A percentile compares a stretch with the other conserved stretches of the same genome.
phyloP scores from a whole-genome alignment of 176 grass and related monocot species.

The Ensete ventricosum region DNA sequence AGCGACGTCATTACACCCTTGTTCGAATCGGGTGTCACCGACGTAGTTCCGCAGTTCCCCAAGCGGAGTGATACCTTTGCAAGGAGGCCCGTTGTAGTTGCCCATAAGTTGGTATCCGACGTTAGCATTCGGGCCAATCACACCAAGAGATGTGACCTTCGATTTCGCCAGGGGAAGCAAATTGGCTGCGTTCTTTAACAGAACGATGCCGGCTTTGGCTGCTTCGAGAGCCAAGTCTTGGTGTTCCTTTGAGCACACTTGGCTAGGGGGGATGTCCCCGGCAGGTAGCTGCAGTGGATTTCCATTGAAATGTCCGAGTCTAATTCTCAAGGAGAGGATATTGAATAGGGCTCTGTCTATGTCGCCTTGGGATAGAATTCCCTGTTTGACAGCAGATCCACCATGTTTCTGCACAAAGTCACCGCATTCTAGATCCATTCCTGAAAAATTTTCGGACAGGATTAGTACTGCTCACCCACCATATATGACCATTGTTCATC shows the following conservation, averaged over 20 bases:
- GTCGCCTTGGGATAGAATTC: slow-evolving; percentile 63
- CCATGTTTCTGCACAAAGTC: slow-evolving; percentile 61
- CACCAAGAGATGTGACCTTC: slow-evolving; percentile 44
- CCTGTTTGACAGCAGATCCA: slow-evolving; percentile 46
- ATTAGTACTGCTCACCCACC: neutral
- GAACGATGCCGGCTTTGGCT: slow-evolving; percentile 68
- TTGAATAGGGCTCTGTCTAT: slow-evolving; percentile 72
- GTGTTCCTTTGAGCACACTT: slow-evolving; percentile 80
- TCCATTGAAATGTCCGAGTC: slow-evolving; percentile 76
- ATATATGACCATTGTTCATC: neutral
- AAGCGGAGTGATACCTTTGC: slow-evolving; percentile 42
- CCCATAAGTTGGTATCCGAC: slow-evolving; percentile 39
- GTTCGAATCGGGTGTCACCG: slow-evolving; percentile 40
- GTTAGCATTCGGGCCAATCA: slow-evolving; percentile 74
- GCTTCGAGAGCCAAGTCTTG: slow-evolving; percentile 61
- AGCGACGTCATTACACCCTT: slow-evolving; percentile 46
- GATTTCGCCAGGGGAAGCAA: slow-evolving; percentile 56
- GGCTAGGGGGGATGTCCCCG: slow-evolving; percentile 51
- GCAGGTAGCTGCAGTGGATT: slow-evolving; percentile 41
- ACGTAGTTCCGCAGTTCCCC: slow-evolving; percentile 50
- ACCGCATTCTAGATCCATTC: slow-evolving; percentile 93
- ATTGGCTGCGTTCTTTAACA: slow-evolving; percentile 59
- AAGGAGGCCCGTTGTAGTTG: slow-evolving; percentile 82
- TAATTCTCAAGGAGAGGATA: slow-evolving; percentile 60
- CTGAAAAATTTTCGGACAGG: slow-evolving; percentile 31